A percentile compares a stretch with the other conserved stretches of the same genome.
phyloP scores from a whole-genome alignment of 768 basidiomycete species.

The Daedaleopsis sinensis region DNA sequence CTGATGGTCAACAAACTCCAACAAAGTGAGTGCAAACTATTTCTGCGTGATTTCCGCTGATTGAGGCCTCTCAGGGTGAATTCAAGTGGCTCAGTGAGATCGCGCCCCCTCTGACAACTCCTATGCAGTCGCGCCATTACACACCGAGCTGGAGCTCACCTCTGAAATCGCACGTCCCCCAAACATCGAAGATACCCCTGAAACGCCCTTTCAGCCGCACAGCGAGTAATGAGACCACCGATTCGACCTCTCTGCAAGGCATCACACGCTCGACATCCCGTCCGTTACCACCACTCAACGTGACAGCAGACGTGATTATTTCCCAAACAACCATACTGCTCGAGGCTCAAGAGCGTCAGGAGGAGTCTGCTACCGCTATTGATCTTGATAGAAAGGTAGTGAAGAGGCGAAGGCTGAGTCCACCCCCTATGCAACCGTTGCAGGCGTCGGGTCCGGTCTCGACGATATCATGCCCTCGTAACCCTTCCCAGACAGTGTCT shows the following conservation, averaged over 20 bases:
- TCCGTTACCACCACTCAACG: slow-evolving; percentile 3
- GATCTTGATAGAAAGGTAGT: slow-evolving; percentile 4
- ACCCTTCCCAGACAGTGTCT: too few relatives aligned
- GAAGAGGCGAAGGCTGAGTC: slow-evolving; percentile 13
- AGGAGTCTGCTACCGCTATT: not conserved
- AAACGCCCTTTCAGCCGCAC: slow-evolving; percentile 3
- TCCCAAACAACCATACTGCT: not conserved
- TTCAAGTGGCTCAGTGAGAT: too few relatives aligned
- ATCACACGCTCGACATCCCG: slow-evolving; percentile 8
- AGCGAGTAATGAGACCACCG: not conserved
- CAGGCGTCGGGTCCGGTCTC: too few relatives aligned
- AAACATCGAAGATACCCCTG: slow-evolving; percentile 1
- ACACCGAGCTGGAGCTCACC: slow-evolving; percentile 6
- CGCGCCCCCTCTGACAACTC: not conserved
- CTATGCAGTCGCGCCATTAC: not conserved
- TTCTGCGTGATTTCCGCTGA: not conserved
- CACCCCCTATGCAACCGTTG: not conserved
- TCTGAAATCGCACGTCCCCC: not conserved
- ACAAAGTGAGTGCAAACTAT: slow-evolving; percentile 3
- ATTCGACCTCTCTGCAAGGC: not conserved
- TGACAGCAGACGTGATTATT: not conserved
- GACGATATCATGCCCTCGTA: too few relatives aligned
- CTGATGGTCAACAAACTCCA: slow-evolving; percentile 8
- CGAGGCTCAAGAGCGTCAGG: not conserved
- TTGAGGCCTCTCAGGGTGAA: slow-evolving; percentile 4